Conservation (phyloP, 2,329 filamentous ascomycete genomes). For the Epichloe brachyelytri region DNA sequence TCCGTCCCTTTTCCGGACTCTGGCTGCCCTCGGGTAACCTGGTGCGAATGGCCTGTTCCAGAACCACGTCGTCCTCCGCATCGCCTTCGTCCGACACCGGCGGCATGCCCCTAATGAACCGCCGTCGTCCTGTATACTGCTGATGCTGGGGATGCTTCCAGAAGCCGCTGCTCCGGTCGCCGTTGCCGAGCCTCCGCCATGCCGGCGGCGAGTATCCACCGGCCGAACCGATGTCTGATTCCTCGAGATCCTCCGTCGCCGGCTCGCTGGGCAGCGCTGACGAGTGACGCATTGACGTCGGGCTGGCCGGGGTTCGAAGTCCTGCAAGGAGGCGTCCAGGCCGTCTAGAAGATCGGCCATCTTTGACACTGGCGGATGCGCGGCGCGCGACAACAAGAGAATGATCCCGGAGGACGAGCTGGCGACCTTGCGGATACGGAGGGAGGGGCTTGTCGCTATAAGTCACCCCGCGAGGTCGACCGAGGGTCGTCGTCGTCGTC, state of each 20-base stretch:
- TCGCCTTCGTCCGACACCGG: constrained; percentile 17
- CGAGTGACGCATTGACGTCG: constrained; percentile 19
- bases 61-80: constrained; percentile 26
- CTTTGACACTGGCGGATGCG: not conserved
- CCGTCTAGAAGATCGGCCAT: constrained; percentile 25
- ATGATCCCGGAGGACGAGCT: constrained; percentile 21
- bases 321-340: constrained; percentile 41
- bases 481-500: constrained; percentile 1
- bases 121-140: not conserved
- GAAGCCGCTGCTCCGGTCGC: constrained; percentile 44
- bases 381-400: constrained; percentile 14
- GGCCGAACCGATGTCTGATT: constrained; percentile 32
- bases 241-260: constrained; percentile 27
- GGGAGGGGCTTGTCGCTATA: constrained; percentile 16
- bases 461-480: constrained; percentile 5
- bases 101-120: constrained; percentile 3
- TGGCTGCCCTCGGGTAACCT: constrained; percentile 41
- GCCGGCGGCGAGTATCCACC: constrained; percentile 49
- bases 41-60: constrained; percentile 40
- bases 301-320: constrained; percentile 38
- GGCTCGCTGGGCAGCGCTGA: constrained; percentile 21
- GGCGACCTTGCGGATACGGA: constrained; percentile 12
- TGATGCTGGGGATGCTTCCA: constrained; percentile 27
- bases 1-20: constrained; percentile 39
- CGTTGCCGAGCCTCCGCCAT: constrained; percentile 48